Evolutionary conservation across 208 protist genomes (phyloP), one percentile per base, ranked within the genome.

Genomic region (Leishmania lainsoni): DNA sequence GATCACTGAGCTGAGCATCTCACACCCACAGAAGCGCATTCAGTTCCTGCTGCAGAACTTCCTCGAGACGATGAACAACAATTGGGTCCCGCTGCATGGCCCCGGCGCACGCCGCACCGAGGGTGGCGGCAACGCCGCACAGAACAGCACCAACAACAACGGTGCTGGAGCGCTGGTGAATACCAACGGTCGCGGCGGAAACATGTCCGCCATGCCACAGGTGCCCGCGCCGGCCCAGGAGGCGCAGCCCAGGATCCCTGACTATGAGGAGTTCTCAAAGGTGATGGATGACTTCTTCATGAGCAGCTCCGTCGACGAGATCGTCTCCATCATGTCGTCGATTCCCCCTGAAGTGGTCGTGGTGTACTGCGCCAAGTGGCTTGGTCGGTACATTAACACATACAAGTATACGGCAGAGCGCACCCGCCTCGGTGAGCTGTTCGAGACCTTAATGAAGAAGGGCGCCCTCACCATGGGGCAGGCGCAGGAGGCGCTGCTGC

Each of bases 251-350:
- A 88, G 89, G 76, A 77, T 93, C 52, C 88, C 91, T 2, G 86
- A 93, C 63, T 85, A 83, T 22, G 89, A 94, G 72, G 87, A 93
- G 78, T 93, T 97, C 72, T 94, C 87, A 69, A 79, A 83, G 70
- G 87, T 86, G 52, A 94, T 97, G 89, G 94, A 97, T 73, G 87
- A 93, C 79, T 97, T 90, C 83, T 96, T 95, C 84, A 58, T 82
- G 22, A 92, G 84, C 79, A 91, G 89, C 79, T 86, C 72, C 32
- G 73, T 88, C 6, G 90, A 94, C 58, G 90, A 95, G 52, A 89
- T 92, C 29, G 83, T 93, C n/a, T 54, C 71, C 51, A 42, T 93
- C 51, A 56, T 96, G 32, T 69, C 32, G 3, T 35, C 85, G 32
- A 89, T 96, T 35, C 92, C 79, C 10, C 75, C 74, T 4, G 90